Evolutionary conservation across 1,139 yeast genomes (phyloP), one percentile per base, ranked within the genome.

Genomic region (Lodderomyces orthopsilosis): DNA sequence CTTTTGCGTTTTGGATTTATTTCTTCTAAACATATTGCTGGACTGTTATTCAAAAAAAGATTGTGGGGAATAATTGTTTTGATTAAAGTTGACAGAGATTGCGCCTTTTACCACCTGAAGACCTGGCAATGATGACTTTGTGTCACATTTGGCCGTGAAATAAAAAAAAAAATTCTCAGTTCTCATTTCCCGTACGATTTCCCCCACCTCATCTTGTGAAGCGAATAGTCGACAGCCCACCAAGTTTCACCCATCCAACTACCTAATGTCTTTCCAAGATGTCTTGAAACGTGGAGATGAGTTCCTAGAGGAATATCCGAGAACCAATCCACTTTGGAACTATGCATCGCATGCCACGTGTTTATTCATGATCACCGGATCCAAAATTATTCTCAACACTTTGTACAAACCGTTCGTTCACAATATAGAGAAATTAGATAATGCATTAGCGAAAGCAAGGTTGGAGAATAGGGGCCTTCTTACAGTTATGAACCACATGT

Each of bases 401-500:
- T 71, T 81, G 41, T 88, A 88, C 62, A 76, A 79, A 38, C 87
- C 91, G 3, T 63, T 73, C 41, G 67, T 88, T 13, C 74, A 75
- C 50, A 77, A 85, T 45, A 62, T 83, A 17, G 86, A 85, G 15
- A 77, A 76, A 50, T 65, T 90, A 18, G 86, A 83, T 47, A 65
- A 58, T 22, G 95, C 94, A 0, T 61, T 85, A 40, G 70, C 70
- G 18, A 75, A 74, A 49, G 83, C 94, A 1, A 66, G 84, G 43
- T 52, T 57, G 1, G 94, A 89, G 56, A 79, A 85, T 49, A 67
- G 97, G 40, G 84, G 94, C 0, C 61, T 91, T 4, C 55, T 91
- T 46, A 89, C 98, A 0, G 79, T 91, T n/a, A 89, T 91, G 95
- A 93, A 93, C 61, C 98, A 93, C 58, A 87, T 90, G 85, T 86